phyloP scores from a whole-genome alignment of 2,329 filamentous ascomycete species.

The Akanthomyces lecanii region DNA sequence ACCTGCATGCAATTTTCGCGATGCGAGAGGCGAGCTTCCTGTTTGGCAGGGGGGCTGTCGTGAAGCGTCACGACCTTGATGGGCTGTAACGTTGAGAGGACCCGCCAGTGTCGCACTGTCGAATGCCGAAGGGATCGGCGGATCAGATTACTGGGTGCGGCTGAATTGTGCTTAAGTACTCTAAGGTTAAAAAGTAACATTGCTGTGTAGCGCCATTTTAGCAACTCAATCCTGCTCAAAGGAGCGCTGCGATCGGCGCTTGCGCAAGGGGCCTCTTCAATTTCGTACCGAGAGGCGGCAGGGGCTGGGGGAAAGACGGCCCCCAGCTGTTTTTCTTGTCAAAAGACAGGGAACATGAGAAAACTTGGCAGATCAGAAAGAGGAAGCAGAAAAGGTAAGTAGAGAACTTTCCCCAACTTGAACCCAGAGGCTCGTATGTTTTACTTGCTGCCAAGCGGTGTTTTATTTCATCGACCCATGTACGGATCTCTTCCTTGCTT shows the following conservation, averaged over 20 bases:
- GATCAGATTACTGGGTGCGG: not conserved
- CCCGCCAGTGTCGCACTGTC: not conserved
- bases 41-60: not conserved
- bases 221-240: conserved; percentile 14
- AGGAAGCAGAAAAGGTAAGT: too few relatives aligned
- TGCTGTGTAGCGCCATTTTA: not conserved
- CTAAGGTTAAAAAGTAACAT: not conserved
- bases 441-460: not conserved
- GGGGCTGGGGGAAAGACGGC: too few relatives aligned
- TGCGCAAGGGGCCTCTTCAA: not conserved
- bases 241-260: not conserved
- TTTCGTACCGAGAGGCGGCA: not conserved
- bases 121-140: conserved; percentile 12
- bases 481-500: not conserved
- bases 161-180: not conserved
- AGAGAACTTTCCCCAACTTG: too few relatives aligned
- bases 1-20: not conserved
- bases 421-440: not conserved
- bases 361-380: too few relatives aligned
- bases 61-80: conserved; percentile 9
- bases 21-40: not conserved
- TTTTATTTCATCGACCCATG: not conserved
- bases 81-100: not conserved
- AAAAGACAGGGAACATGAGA: too few relatives aligned
- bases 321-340: too few relatives aligned